Evolutionary conservation across 208 protist genomes (phyloP).

Genomic region (Trypanosoma brucei): DNA sequence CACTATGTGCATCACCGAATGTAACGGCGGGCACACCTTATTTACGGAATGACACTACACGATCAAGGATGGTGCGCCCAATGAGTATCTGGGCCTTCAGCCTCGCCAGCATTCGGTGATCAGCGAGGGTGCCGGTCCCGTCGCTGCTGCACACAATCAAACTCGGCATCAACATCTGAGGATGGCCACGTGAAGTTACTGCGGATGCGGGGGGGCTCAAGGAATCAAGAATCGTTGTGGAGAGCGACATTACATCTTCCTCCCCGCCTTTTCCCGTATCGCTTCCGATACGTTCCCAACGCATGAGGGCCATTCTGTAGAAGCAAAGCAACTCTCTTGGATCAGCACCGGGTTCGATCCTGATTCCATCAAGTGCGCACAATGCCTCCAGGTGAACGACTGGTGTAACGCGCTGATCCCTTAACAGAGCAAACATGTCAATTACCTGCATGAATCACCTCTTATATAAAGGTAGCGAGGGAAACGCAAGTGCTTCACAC

Average conservation of each 20-base stretch:
- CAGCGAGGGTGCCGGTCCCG: neutral
- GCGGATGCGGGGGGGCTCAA: neutral
- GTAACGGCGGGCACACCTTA: no score
- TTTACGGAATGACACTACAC: neutral
- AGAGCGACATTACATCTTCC: neutral
- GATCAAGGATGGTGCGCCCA: conserved; percentile 1
- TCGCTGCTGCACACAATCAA: neutral
- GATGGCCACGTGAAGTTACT: no score
- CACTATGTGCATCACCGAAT: no score
- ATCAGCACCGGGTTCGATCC: neutral
- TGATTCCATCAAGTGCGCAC: neutral
- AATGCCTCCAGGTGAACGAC: neutral
- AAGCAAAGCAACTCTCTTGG: neutral
- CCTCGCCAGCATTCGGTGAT: neutral
- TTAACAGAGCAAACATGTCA: neutral
- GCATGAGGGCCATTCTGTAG: neutral
- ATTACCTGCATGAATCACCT: neutral
- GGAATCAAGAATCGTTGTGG: neutral
- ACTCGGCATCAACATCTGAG: neutral
- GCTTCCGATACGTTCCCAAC: neutral
- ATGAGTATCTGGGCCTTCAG: neutral
- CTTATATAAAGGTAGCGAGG: neutral
- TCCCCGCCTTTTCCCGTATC: neutral
- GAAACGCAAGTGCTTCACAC: neutral
- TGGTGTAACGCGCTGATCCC: neutral